Evolutionary conservation across 2,329 filamentous ascomycete species (phyloP).

Genomic region (Exophiala sideris): DNA sequence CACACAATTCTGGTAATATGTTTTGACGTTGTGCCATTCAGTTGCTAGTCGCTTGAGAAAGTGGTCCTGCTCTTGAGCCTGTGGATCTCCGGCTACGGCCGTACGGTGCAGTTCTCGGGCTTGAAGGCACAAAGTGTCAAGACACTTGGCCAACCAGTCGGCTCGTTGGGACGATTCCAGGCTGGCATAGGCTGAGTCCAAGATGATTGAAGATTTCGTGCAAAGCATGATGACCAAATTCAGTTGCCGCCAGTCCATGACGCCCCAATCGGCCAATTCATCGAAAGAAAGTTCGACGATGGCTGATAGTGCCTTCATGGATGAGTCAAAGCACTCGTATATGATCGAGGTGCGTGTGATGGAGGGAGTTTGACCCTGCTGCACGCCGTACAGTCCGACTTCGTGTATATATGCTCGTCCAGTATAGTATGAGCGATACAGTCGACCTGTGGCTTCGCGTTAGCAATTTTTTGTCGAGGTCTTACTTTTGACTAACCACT

Average conservation of each 20-base stretch:
- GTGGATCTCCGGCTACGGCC: neutral
- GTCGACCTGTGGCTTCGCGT: neutral
- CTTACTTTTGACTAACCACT: constrained; percentile 4
- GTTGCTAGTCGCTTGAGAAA: constrained; percentile 9
- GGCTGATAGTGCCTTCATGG: constrained; percentile 10
- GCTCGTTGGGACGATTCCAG: constrained; percentile 13
- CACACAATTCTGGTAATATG: constrained; percentile 15
- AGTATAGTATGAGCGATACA: constrained; percentile 2
- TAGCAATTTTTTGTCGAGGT: neutral
- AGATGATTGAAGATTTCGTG: constrained; percentile 16
- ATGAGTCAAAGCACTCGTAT: constrained; percentile 15
- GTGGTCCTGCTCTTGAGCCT: constrained; percentile 2
- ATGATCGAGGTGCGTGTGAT: constrained; percentile 13
- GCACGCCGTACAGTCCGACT: constrained; percentile 18
- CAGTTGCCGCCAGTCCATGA: constrained; percentile 14
- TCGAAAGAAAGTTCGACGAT: constrained; percentile 9
- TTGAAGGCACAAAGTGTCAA: constrained; percentile 15
- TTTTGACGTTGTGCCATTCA: constrained; percentile 15
- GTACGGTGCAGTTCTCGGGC: constrained; percentile 8
- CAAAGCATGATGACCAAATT: constrained; percentile 16
- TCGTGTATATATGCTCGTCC: constrained; percentile 14
- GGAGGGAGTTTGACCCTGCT: constrained; percentile 12
- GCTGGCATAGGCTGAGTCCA: constrained; percentile 12
- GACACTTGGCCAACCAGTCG: constrained; percentile 15
- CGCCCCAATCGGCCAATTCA: constrained; percentile 16